These are phyloP conservation scores for Hortaea sp. DNA, from an alignment of 2,329 filamentous ascomycete genomes.

Conservation along the genomic window DNA sequence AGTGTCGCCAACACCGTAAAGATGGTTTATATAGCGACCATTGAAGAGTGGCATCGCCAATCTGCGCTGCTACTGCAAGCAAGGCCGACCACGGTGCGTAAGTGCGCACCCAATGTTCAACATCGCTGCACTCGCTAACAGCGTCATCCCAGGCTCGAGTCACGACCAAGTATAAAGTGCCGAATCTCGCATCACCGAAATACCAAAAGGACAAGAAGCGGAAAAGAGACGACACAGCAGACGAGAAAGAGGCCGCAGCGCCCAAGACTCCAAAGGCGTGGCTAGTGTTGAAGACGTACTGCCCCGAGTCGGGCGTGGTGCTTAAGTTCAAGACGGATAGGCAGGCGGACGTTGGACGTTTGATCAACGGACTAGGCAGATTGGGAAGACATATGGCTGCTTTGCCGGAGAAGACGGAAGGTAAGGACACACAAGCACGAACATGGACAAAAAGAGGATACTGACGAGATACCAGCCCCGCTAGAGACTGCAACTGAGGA, in stretches of 20 bases:
- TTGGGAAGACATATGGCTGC: conserved; percentile 56
- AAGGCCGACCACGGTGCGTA: conserved; percentile 67
- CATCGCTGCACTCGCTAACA: conserved; percentile 1
- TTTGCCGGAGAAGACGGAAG: conserved; percentile 33
- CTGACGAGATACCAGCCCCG: too few species aligned
- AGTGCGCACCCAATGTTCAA: conserved; percentile 3
- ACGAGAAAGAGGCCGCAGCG: conserved; percentile 17
- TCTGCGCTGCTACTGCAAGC: conserved; percentile 78
- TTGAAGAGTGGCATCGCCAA: conserved; percentile 85
- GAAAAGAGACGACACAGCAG: conserved; percentile 13
- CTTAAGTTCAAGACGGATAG: conserved; percentile 90
- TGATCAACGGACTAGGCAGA: conserved; percentile 67
- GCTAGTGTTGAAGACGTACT: conserved; percentile 81
- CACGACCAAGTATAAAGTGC: conserved; percentile 81
- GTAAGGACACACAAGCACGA: conserved; percentile 10
- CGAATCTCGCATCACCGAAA: conserved; percentile 21
- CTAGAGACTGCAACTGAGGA: too few species aligned
- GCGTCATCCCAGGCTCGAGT: conserved; percentile 60
- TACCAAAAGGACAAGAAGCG: conserved; percentile 21
- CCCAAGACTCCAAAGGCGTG: conserved; percentile 51
- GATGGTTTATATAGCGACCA: conserved; percentile 74
- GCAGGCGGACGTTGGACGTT: conserved; percentile 74
- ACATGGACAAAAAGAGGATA: background rate
- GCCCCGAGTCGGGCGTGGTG: conserved; percentile 68
- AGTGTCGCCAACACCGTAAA: too few species aligned